These are phyloP conservation scores for Sporodiniella umbellata DNA, from an alignment of 371 early-diverging fungal genomes.

Conservation along the genomic window DNA sequence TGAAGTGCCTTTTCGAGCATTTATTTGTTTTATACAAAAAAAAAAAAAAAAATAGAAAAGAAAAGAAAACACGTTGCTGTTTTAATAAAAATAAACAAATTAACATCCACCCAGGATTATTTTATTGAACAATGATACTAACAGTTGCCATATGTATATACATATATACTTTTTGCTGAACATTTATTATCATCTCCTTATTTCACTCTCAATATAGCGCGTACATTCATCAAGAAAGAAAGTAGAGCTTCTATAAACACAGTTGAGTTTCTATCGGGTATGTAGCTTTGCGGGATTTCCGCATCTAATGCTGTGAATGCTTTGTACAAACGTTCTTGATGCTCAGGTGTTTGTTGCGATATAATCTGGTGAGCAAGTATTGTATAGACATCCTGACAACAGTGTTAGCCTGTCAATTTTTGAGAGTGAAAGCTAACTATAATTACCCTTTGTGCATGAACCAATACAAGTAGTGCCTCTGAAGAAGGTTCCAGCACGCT, in stretches of 20 bases:
- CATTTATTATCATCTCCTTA: no score
- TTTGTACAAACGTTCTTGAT: conserved; percentile 43
- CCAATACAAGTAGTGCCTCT: conserved; percentile 56
- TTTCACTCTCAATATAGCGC: conserved; percentile 66
- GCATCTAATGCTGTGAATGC: conserved; percentile 49
- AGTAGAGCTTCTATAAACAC: conserved; percentile 50
- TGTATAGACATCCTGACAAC: conserved; percentile 27
- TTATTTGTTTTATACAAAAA: no score
- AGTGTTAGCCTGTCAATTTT: neutral
- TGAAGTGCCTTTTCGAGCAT: no score
- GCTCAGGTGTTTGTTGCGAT: conserved; percentile 44
- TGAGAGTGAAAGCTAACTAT: no score
- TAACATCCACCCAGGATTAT: no score
- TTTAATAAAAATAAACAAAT: no score
- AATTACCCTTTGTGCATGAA: conserved; percentile 52
- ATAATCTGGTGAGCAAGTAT: conserved; percentile 48
- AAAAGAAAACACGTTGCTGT: no score
- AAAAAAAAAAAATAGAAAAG: no score
- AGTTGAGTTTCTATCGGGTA: conserved; percentile 20
- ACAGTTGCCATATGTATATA: no score
- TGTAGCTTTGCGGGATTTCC: conserved; percentile 28
- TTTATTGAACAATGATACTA: no score
- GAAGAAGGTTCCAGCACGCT: conserved; percentile 58
- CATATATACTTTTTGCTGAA: no score
- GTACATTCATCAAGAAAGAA: conserved; percentile 61